Conservation (phyloP, 2,329 filamentous ascomycete species). For the Biscogniauxia mediterranea region DNA sequence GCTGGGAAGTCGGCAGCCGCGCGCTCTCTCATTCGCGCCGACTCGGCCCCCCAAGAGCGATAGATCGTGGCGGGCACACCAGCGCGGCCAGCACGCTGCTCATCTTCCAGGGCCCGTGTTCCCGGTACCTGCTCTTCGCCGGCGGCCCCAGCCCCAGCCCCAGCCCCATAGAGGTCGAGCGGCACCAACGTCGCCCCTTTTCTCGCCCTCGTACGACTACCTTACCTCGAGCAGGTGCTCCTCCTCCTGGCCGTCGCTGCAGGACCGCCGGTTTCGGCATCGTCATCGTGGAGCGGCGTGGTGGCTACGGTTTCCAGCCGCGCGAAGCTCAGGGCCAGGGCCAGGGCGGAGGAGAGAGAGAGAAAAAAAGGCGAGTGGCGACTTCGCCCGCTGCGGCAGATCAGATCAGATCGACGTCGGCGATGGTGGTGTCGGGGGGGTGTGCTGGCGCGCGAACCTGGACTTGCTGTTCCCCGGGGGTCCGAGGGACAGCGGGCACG, state of each 20-base stretch:
- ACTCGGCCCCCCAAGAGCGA: conserved; percentile 41
- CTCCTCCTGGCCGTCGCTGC: conserved; percentile 53
- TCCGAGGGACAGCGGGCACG: conserved; percentile 50
- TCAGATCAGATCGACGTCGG: too few relatives aligned
- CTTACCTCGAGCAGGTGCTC: conserved; percentile 61
- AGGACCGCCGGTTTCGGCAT: conserved; percentile 49
- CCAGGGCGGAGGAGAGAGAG: too few relatives aligned
- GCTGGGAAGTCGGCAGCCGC: conserved; percentile 48
- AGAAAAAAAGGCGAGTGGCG: too few relatives aligned
- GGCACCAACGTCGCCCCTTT: conserved; percentile 60
- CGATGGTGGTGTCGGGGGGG: too few relatives aligned
- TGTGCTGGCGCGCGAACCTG: too few relatives aligned
- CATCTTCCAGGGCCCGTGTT: conserved; percentile 58
- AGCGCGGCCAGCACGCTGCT: conserved; percentile 54
- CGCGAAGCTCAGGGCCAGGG: too few relatives aligned
- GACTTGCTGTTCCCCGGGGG: too few relatives aligned
- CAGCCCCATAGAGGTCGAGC: conserved; percentile 46
- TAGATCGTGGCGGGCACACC: conserved; percentile 49
- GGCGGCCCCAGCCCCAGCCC: too few relatives aligned
- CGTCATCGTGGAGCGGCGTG: conserved; percentile 47
- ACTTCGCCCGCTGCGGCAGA: too few relatives aligned
- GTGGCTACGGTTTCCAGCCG: conserved; percentile 44
- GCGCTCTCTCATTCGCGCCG: conserved; percentile 37
- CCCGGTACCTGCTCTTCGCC: conserved; percentile 58
- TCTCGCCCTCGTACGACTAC: conserved; percentile 59